A percentile compares a stretch with the other conserved stretches of the same genome.
These are phyloP conservation scores for Escallonia herrerae DNA, from an alignment of 129 eudicot genomes.

Conservation along the genomic window DNA sequence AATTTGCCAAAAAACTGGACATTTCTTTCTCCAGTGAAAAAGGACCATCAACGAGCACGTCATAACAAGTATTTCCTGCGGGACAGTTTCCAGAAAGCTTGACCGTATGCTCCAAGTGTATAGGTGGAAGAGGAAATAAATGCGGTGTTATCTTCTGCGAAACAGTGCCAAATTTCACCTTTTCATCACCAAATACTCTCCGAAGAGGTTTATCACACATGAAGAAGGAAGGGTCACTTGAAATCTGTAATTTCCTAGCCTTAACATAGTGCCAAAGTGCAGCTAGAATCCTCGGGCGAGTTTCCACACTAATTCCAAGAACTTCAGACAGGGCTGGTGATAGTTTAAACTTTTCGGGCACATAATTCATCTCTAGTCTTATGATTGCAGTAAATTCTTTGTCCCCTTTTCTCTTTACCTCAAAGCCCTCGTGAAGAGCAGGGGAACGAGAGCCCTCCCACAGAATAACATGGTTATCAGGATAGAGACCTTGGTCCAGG, in stretches of 20 bases:
- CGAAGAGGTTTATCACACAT: conserved; percentile 73
- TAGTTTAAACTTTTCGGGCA: conserved; percentile 70
- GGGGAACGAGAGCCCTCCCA: conserved; percentile 89
- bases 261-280: conserved; percentile 96
- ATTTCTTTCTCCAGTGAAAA: conserved; percentile 58
- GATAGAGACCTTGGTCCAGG: conserved; percentile 74
- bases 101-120: conserved; percentile 77
- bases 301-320: conserved; percentile 79
- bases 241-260: conserved; percentile 54
- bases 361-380: conserved; percentile 77
- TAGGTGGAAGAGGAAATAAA: conserved; percentile 61
- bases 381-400: conserved; percentile 84
- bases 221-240: conserved; percentile 67
- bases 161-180: conserved; percentile 61
- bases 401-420: conserved; percentile 85
- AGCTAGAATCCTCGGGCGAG: conserved; percentile 58
- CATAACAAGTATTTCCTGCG: conserved; percentile 71
- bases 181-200: conserved; percentile 85
- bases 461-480: conserved; percentile 78
- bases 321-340: conserved; percentile 60
- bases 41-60: conserved; percentile 86
- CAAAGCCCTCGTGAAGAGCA: conserved; percentile 74
- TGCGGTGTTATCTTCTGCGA: conserved; percentile 59
- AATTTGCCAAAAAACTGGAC: conserved; percentile 54
- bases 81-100: conserved; percentile 72